Conservation (phyloP, 306 rosid genomes). For the Hippophae gyantsensis region DNA sequence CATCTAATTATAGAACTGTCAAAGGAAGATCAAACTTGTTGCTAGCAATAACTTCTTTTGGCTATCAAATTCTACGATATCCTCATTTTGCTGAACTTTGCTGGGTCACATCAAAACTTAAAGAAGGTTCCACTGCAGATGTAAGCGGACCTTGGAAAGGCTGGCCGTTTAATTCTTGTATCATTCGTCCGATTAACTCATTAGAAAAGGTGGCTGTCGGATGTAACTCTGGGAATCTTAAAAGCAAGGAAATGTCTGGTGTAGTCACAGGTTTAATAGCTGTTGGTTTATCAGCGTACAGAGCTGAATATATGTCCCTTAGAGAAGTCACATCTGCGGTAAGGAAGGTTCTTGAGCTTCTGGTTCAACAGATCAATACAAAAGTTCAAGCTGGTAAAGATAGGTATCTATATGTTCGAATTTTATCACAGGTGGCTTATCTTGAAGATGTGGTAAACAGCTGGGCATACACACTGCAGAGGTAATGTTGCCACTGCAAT, state of each 20-base stretch:
- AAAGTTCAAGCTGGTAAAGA: constrained; percentile 76
- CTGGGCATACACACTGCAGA: constrained; percentile 72
- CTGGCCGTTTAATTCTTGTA: constrained; percentile 96
- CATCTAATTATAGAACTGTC: constrained; percentile 39
- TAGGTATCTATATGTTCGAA: constrained; percentile 61
- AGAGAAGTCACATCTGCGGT: constrained; percentile 71
- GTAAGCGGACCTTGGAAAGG: constrained; percentile 93
- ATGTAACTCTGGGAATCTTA: constrained; percentile 33
- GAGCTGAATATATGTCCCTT: constrained; percentile 68
- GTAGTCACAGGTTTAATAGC: constrained; percentile 76
- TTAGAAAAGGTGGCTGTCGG: constrained; percentile 38
- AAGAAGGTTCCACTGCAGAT: constrained; percentile 83
- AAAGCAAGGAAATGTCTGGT: constrained; percentile 56
- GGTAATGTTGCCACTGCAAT: constrained; percentile 39
- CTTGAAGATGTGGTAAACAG: constrained; percentile 84
- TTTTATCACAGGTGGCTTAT: constrained; percentile 89
- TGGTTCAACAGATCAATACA: constrained; percentile 48
- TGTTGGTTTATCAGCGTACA: constrained; percentile 84
- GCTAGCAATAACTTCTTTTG: constrained; percentile 74
- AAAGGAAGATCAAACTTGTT: constrained; percentile 67
- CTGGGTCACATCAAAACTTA: constrained; percentile 89
- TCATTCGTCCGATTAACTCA: constrained; percentile 50
- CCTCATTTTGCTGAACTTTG: constrained; percentile 98
- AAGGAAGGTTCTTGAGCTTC: constrained; percentile 70
- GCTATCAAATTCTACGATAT: constrained; percentile 77